Evolutionary conservation across 1,139 yeast genomes (phyloP).

Genomic region (Taphrina populina): DNA sequence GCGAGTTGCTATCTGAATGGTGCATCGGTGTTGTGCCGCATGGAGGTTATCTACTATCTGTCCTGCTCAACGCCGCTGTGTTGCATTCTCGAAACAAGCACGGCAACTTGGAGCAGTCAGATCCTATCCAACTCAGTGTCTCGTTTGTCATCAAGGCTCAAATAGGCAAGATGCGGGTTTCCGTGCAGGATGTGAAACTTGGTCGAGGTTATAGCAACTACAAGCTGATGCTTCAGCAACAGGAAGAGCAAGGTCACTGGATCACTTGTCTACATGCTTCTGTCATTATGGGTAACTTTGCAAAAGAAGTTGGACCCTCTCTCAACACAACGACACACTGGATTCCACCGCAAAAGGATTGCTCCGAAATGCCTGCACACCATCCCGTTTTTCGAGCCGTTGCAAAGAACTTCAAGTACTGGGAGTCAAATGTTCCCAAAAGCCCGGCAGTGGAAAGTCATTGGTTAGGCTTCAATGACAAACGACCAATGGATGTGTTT

Average conservation of each 20-base stretch:
- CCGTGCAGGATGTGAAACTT: constrained; percentile 20
- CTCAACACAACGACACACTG: constrained; percentile 8
- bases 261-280: constrained; percentile 22
- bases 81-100: constrained; percentile 10
- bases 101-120: constrained; percentile 14
- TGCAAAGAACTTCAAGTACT: constrained; percentile 26
- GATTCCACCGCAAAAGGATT: constrained; percentile 5
- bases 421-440: constrained; percentile 3
- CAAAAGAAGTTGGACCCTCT: constrained; percentile 14
- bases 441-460: constrained; percentile 14
- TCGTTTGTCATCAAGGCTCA: constrained; percentile 26
- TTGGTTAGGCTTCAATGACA: constrained; percentile 27
- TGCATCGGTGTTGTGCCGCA: constrained; percentile 32
- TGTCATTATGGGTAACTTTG: constrained; percentile 23
- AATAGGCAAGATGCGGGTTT: constrained; percentile 16
- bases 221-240: constrained; percentile 18
- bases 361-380: constrained; percentile 2
- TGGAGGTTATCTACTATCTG: constrained; percentile 30
- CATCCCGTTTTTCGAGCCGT: constrained; percentile 24
- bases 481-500: constrained; percentile 20
- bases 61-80: constrained; percentile 26
- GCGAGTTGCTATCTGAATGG: constrained; percentile 7
- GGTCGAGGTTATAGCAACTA: constrained; percentile 31
- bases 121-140: constrained; percentile 24
- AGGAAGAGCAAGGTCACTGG: constrained; percentile 22